phyloP scores from a whole-genome alignment of 352 stramenopile genomes.

The Globisporangium carolinianum region DNA sequence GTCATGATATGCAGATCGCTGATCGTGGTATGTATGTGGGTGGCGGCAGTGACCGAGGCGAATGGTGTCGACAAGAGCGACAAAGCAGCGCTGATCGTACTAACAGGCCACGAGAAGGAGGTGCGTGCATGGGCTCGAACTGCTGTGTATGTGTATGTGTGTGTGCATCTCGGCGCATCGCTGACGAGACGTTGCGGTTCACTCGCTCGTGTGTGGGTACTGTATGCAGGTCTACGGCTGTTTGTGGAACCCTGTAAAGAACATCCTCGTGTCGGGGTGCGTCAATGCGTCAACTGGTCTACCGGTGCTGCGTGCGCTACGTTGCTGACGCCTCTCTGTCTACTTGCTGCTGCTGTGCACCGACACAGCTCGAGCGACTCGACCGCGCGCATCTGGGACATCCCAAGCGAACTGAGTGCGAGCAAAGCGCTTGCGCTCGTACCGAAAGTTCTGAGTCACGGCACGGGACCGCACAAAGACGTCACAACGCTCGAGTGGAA shows the following conservation, averaged over 20 bases:
- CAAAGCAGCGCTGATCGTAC: constrained; percentile 53
- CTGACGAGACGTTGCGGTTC: too few species aligned
- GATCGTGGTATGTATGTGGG: too few species aligned
- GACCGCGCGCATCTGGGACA: constrained; percentile 91
- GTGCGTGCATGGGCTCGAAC: constrained; percentile 5
- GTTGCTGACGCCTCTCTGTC: neutral
- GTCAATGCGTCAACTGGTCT: neutral
- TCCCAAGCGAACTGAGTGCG: constrained; percentile 58
- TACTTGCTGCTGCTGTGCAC: neutral
- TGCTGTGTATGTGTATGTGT: too few species aligned
- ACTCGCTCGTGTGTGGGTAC: neutral
- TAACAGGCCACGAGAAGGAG: constrained; percentile 83
- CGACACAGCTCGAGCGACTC: constrained; percentile 84
- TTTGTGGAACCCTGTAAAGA: constrained; percentile 94
- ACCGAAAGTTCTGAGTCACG: constrained; percentile 65
- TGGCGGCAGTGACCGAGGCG: constrained; percentile 26
- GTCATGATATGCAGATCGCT: too few species aligned
- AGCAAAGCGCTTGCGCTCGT: constrained; percentile 26
- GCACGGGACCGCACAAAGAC: constrained; percentile 92
- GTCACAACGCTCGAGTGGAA: constrained; percentile 98
- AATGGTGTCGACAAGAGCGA: constrained; percentile 65
- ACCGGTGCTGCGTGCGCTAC: neutral
- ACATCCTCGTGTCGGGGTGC: constrained; percentile 92
- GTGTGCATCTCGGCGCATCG: too few species aligned
- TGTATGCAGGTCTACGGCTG: constrained; percentile 91